Evolutionary conservation across 2,329 filamentous ascomycete genomes (phyloP).

Genomic region (Ciborinia camelliae): DNA sequence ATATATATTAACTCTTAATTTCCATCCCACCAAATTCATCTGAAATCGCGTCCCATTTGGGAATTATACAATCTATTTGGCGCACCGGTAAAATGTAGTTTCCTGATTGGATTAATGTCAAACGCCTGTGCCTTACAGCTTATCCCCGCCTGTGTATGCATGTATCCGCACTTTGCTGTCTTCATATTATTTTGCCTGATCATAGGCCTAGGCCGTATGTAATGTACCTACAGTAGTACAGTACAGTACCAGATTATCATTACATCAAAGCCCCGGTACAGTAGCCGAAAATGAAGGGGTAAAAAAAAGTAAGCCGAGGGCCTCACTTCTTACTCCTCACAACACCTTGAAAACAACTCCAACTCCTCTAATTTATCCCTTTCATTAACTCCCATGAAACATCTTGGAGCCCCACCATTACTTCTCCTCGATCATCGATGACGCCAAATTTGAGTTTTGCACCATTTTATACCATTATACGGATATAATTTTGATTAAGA

Average conservation of each 20-base stretch:
- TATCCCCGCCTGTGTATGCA: no score
- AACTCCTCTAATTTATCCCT: background rate
- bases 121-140: background rate
- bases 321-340: no score
- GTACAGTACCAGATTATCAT: no score
- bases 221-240: no score
- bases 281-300: slow-evolving; percentile 1
- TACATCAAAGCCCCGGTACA: no score
- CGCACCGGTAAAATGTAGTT: background rate
- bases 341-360: background rate
- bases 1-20: background rate
- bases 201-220: no score
- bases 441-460: background rate
- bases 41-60: background rate
- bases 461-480: no score
- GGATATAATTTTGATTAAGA: background rate
- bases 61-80: background rate
- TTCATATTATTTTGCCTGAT: background rate
- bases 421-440: background rate
- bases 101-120: background rate
- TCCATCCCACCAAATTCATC: background rate
- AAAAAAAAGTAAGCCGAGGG: background rate
- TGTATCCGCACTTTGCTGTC: no score
- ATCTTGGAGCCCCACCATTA: background rate
- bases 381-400: background rate